Conservation (phyloP, 1,139 yeast species). For the Candida tropicalis region DNA sequence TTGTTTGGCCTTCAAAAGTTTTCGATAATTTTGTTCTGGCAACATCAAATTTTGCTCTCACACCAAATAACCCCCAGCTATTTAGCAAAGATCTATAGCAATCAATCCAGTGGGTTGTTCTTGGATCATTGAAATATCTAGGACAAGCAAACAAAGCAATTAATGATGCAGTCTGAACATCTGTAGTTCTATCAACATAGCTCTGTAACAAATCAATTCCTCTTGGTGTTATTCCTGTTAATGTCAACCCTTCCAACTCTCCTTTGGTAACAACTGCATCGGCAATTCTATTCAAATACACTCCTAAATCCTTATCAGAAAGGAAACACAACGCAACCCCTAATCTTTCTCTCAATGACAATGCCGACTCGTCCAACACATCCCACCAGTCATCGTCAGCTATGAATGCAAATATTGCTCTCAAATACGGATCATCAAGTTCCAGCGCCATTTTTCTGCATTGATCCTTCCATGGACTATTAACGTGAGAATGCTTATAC, state of each 20-base stretch:
- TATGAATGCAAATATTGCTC: constrained; percentile 91
- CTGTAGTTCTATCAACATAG: constrained; percentile 87
- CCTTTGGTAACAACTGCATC: constrained; percentile 75
- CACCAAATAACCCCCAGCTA: constrained; percentile 80
- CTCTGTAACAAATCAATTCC: constrained; percentile 84
- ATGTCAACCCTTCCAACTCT: constrained; percentile 84
- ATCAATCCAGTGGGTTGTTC: constrained; percentile 79
- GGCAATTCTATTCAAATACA: constrained; percentile 69
- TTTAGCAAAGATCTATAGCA: constrained; percentile 75
- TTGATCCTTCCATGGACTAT: constrained; percentile 91
- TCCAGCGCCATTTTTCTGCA: constrained; percentile 88
- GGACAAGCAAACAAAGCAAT: constrained; percentile 84
- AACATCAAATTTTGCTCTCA: constrained; percentile 85
- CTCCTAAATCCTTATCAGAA: constrained; percentile 72
- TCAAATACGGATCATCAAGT: constrained; percentile 81
- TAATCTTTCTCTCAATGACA: constrained; percentile 83
- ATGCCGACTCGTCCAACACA: constrained; percentile 84
- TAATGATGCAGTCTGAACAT: constrained; percentile 89
- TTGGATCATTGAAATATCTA: constrained; percentile 67
- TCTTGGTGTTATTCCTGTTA: constrained; percentile 86
- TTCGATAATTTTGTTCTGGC: constrained; percentile 67
- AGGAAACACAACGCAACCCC: constrained; percentile 89
- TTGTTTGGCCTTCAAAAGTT: constrained; percentile 49
- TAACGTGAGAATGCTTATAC: constrained; percentile 59
- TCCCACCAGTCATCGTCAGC: constrained; percentile 98